Evolutionary conservation across 2,329 filamentous ascomycete genomes (phyloP).

Genomic region (Phoma sp.): DNA sequence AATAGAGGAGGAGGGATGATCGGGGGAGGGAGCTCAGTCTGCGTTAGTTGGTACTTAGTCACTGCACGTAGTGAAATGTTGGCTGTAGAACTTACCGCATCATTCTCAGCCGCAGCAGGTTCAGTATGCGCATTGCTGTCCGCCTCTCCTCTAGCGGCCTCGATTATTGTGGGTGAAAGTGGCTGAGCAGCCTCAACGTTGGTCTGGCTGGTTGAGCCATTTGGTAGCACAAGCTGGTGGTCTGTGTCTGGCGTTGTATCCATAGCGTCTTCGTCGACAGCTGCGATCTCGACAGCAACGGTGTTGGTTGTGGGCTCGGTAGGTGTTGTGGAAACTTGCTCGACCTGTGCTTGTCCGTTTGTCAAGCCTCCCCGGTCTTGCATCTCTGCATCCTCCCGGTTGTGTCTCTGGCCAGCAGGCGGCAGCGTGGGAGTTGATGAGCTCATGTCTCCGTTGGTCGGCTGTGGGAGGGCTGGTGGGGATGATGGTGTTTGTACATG

Average conservation of each 20-base stretch:
- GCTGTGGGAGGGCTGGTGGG: conserved; percentile 34
- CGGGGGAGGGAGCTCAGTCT: conserved; percentile 23
- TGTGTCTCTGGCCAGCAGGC: conserved; percentile 44
- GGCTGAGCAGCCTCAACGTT: conserved; percentile 20
- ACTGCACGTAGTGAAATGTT: neutral
- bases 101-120: conserved; percentile 5
- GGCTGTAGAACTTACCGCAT: conserved; percentile 27
- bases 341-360: conserved; percentile 18
- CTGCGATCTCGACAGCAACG: conserved; percentile 40
- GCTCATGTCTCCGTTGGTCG: conserved; percentile 45
- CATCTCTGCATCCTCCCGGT: conserved; percentile 48
- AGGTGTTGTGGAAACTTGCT: conserved; percentile 11
- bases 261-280: conserved; percentile 49
- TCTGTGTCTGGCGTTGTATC: conserved; percentile 48
- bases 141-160: conserved; percentile 10
- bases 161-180: conserved; percentile 25
- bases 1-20: conserved; percentile 32
- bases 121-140: conserved; percentile 18
- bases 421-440: conserved; percentile 42
- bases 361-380: conserved; percentile 35
- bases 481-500: conserved; percentile 38
- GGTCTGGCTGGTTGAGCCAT: conserved; percentile 26
- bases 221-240: conserved; percentile 32
- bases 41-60: conserved; percentile 24
- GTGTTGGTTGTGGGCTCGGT: conserved; percentile 20